Conservation (phyloP, 345 rosid species). For the Geranium rotundifolium region DNA sequence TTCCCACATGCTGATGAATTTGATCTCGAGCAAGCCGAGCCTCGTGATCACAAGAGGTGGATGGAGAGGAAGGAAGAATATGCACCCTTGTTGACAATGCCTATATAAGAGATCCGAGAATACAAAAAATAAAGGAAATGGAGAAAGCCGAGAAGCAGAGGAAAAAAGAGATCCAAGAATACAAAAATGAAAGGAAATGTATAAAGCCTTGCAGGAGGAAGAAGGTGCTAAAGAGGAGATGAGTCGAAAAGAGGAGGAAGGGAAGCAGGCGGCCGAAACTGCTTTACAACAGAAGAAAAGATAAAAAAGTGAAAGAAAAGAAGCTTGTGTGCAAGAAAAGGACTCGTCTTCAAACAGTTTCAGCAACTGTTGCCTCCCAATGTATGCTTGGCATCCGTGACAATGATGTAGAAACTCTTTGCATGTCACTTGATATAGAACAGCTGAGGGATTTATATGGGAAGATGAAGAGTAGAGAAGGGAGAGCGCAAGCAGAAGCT, state of each 20-base stretch:
- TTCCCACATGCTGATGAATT: conserved; percentile 94
- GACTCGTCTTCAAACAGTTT: conserved; percentile 66
- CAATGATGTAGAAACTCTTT: conserved; percentile 72
- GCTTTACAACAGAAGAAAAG: conserved; percentile 73
- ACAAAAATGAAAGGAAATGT: conserved; percentile 64
- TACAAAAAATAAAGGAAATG: conserved; percentile 68
- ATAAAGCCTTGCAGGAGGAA: conserved; percentile 83
- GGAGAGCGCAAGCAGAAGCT: conserved; percentile 43
- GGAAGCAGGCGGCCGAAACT: conserved; percentile 66
- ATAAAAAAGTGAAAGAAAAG: conserved; percentile 82
- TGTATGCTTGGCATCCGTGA: conserved; percentile 43
- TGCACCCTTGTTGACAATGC: conserved; percentile 90
- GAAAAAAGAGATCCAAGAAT: conserved; percentile 75
- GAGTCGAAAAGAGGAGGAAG: conserved; percentile 67
- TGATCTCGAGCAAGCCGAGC: conserved; percentile 91
- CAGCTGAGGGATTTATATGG: conserved; percentile 62
- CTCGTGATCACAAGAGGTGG: conserved; percentile 98
- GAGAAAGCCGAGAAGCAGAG: conserved; percentile 82
- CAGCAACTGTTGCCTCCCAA: conserved; percentile 45
- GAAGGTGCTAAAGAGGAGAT: conserved; percentile 90
- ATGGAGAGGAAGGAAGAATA: conserved; percentile 99
- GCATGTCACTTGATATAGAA: conserved; percentile 60
- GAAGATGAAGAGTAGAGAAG: conserved; percentile 57
- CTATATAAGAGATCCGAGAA: conserved; percentile 80
- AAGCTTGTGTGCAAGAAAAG: conserved; percentile 85